Evolutionary conservation across 106 monocot species (phyloP).

Genomic region (Cymbidium sinense): DNA sequence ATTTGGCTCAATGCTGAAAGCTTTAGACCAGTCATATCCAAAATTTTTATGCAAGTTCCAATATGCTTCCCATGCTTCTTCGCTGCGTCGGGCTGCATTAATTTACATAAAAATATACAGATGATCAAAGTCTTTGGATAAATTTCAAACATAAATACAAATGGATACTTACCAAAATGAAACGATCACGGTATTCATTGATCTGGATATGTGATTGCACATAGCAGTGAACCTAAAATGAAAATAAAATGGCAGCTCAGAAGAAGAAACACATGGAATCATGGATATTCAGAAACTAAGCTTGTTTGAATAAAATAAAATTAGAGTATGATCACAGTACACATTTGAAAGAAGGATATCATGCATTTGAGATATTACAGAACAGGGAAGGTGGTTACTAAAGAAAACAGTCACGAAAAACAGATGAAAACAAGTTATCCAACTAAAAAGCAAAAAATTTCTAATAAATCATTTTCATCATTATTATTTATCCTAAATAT

Average conservation of each 20-base stretch:
- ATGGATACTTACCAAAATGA: conserved; percentile 51
- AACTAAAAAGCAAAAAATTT: background rate
- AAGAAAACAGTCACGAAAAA: background rate
- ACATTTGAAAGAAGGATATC: background rate
- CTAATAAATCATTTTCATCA: background rate
- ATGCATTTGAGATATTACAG: background rate
- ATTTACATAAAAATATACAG: background rate
- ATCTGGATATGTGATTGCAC: conserved; percentile 96
- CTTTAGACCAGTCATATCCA: conserved; percentile 93
- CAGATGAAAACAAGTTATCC: background rate
- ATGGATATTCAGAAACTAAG: background rate
- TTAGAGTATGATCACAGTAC: background rate
- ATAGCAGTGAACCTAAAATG: conserved; percentile 73
- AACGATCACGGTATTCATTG: conserved; percentile 87
- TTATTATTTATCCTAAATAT: background rate
- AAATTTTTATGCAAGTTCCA: conserved; percentile 64
- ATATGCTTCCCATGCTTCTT: conserved; percentile 54
- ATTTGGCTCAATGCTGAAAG: conserved; percentile 79
- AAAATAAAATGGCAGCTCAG: conserved; percentile 5
- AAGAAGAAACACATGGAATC: background rate
- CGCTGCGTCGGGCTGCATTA: conserved; percentile 56
- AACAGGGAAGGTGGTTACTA: background rate
- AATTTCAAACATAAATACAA: background rate
- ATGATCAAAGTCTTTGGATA: background rate
- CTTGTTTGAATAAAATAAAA: background rate